These are phyloP conservation scores for Trichoderma atroviride DNA, from an alignment of 2,329 filamentous ascomycete genomes.

Conservation along the genomic window DNA sequence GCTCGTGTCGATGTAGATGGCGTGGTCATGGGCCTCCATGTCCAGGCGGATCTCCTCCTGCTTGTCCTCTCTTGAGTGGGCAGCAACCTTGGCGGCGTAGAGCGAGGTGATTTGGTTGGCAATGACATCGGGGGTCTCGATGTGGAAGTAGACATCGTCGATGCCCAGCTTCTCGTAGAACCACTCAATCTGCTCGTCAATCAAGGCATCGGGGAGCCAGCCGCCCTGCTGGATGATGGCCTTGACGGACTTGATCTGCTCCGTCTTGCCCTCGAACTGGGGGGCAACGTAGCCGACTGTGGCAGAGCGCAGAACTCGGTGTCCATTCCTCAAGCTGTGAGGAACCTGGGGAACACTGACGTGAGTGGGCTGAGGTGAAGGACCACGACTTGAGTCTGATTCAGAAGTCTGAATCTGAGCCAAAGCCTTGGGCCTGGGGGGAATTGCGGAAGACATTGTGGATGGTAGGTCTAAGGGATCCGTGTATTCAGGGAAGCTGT, in stretches of 20 bases:
- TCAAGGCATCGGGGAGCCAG: constrained; percentile 82
- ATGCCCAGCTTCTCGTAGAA: constrained; percentile 98
- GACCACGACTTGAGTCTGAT: constrained; percentile 59
- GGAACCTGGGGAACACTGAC: constrained; percentile 67
- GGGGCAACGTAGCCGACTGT: constrained; percentile 94
- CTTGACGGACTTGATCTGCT: constrained; percentile 93
- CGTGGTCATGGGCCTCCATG: constrained; percentile 92
- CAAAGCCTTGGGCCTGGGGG: constrained; percentile 46
- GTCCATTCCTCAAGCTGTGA: constrained; percentile 57
- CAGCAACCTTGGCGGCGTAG: constrained; percentile 95
- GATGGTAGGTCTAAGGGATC: constrained; percentile 40
- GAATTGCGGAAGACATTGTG: constrained; percentile 37
- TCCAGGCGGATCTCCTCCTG: constrained; percentile 91
- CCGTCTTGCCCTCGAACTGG: constrained; percentile 87
- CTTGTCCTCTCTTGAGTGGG: constrained; percentile 90
- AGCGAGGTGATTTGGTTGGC: constrained; percentile 93
- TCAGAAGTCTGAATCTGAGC: constrained; percentile 46
- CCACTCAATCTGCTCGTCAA: constrained; percentile 87
- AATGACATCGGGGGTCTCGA: constrained; percentile 83
- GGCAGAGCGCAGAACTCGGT: constrained; percentile 79
- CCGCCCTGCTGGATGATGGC: constrained; percentile 74
- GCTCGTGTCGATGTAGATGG: constrained; percentile 98
- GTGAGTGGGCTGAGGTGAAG: constrained; percentile 87
- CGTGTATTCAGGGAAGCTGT: constrained; percentile 51
- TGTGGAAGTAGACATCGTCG: constrained; percentile 97